phyloP scores from a whole-genome alignment of 2,329 filamentous ascomycete genomes.

The Pseudogymnoascus sp. region DNA sequence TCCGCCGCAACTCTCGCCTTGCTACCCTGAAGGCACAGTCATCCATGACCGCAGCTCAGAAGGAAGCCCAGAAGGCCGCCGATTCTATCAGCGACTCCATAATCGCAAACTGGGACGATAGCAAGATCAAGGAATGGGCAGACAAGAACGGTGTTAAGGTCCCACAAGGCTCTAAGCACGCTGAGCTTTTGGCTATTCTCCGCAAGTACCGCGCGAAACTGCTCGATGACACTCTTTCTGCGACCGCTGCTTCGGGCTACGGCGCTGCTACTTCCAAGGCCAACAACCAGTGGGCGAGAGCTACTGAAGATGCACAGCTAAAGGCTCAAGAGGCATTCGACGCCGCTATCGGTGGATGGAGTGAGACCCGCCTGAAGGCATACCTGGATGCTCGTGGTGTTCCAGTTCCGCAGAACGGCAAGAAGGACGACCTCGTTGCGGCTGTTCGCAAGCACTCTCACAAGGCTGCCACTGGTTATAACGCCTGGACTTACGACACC shows the following conservation, averaged over 20 bases:
- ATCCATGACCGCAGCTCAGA: constrained; percentile 51
- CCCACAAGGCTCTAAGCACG: constrained; percentile 82
- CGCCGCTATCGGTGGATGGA: constrained; percentile 55
- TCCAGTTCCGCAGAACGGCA: constrained; percentile 64
- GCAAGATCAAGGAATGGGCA: constrained; percentile 81
- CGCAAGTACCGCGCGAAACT: constrained; percentile 76
- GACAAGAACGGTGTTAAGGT: constrained; percentile 87
- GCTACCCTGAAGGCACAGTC: constrained; percentile 63
- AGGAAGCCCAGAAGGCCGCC: constrained; percentile 62
- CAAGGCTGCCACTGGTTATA: constrained; percentile 61
- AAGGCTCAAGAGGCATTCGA: constrained; percentile 63
- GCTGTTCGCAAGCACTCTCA: constrained; percentile 67
- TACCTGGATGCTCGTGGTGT: constrained; percentile 72
- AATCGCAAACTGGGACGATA: constrained; percentile 85
- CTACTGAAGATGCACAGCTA: constrained; percentile 59
- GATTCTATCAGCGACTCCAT: constrained; percentile 72
- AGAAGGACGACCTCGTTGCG: constrained; percentile 65
- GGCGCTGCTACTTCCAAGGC: constrained; percentile 68
- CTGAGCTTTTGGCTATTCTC: constrained; percentile 82
- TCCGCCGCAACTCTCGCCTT: constrained; percentile 83
- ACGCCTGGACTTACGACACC: constrained; percentile 73
- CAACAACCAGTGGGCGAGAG: constrained; percentile 68
- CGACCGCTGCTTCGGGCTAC: constrained; percentile 49
- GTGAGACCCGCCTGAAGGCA: constrained; percentile 67
- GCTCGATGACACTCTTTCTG: constrained; percentile 55